These are phyloP conservation scores for Candida broadrunensis DNA, from an alignment of 805 yeast species.

Conservation along the genomic window DNA sequence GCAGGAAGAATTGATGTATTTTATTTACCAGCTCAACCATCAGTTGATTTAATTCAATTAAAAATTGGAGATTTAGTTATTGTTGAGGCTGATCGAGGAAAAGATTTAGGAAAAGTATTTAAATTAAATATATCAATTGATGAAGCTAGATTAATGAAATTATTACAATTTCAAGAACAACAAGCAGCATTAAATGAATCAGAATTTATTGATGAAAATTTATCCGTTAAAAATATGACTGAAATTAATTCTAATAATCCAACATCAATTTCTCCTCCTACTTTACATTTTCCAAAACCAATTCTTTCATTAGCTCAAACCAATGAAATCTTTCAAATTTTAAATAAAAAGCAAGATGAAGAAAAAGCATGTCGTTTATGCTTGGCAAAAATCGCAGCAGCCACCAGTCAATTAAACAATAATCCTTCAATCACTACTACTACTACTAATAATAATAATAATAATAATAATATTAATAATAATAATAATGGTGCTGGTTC, in stretches of 20 bases:
- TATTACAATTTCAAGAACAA: conserved; percentile 68
- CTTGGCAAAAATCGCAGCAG: conserved; percentile 50
- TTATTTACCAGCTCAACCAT: conserved; percentile 41
- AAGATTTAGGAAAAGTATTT: conserved; percentile 69
- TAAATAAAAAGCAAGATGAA: conserved; percentile 63
- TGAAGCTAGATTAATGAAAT: conserved; percentile 66
- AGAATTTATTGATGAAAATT: conserved; percentile 17
- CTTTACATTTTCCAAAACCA: conserved; percentile 64
- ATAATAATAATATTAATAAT: not conserved
- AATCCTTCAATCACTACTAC: not conserved
- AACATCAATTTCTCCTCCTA: conserved; percentile 34
- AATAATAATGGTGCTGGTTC: not conserved
- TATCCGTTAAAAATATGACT: conserved; percentile 22
- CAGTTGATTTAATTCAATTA: conserved; percentile 22
- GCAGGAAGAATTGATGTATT: conserved; percentile 79
- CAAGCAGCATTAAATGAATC: conserved; percentile 53
- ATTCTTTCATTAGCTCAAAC: conserved; percentile 61
- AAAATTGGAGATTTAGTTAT: conserved; percentile 66
- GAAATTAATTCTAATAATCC: conserved; percentile 6
- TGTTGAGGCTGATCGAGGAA: conserved; percentile 82
- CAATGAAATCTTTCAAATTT: conserved; percentile 57
- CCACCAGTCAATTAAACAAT: conserved; percentile 12
- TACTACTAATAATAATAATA: not conserved
- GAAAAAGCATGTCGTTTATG: conserved; percentile 65
- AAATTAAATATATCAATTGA: conserved; percentile 56